Percentiles rank a stretch among this genome's conserved stretches.
These are phyloP conservation scores for Blepharisma undulans DNA, from an alignment of 169 alveolate species.

Conservation along the genomic window DNA sequence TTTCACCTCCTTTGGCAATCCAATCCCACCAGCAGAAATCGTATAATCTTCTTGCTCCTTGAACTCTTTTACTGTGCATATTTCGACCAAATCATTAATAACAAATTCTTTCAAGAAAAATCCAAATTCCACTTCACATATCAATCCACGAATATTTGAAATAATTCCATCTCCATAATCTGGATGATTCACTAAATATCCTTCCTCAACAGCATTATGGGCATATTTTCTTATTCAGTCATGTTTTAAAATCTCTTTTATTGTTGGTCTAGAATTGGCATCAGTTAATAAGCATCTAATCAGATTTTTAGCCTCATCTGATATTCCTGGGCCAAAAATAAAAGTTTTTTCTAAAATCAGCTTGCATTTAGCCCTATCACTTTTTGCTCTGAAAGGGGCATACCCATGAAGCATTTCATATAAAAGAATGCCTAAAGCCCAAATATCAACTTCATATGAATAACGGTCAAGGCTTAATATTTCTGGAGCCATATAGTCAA, in stretches of 20 bases:
- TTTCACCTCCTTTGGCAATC: background rate
- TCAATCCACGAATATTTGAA: background rate
- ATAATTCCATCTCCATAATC: constrained; percentile 21
- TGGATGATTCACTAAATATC: background rate
- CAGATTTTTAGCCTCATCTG: background rate
- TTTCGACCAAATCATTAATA: background rate
- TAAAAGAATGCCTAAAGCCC: constrained; percentile 62
- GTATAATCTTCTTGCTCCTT: background rate
- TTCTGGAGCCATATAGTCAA: constrained; percentile 74
- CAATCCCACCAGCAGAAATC: background rate
- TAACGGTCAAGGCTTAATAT: constrained; percentile 56
- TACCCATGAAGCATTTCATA: constrained; percentile 51
- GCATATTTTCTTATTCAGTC: background rate
- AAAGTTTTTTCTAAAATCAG: background rate
- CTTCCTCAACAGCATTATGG: background rate
- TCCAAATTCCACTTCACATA: background rate
- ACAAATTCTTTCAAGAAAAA: background rate
- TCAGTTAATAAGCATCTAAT: background rate
- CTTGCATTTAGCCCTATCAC: background rate
- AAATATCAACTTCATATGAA: constrained; percentile 47
- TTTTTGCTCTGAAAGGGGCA: constrained; percentile 41
- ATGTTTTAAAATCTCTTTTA: background rate
- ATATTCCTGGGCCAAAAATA: background rate
- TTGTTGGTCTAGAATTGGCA: background rate
- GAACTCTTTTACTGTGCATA: background rate